A percentile compares a stretch with the other conserved stretches of the same genome.
Evolutionary conservation across 441 rosid species (phyloP).

Genomic region (Gossypium davidsonii): DNA sequence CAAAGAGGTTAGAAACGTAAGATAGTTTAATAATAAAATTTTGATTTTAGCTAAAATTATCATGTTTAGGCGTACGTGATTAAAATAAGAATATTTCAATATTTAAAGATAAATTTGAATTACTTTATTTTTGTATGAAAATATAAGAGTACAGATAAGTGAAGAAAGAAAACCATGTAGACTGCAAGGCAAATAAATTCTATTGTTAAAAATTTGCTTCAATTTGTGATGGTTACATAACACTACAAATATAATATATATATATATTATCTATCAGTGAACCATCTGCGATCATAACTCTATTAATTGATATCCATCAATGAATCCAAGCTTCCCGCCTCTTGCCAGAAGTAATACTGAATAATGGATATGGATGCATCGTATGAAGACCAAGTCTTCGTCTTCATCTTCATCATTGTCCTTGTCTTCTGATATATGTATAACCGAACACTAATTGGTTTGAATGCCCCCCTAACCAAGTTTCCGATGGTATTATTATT

Average conservation of each 20-base stretch:
- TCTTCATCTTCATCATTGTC: background rate
- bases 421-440: constrained; percentile 8
- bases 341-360: constrained; percentile 9
- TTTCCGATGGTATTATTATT: constrained; percentile 28
- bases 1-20: too few relatives aligned
- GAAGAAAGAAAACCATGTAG: background rate
- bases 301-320: background rate
- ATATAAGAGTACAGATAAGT: too few relatives aligned
- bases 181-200: background rate
- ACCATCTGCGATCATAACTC: too few relatives aligned
- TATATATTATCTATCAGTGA: too few relatives aligned
- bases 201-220: background rate
- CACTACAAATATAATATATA: background rate
- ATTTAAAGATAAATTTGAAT: too few relatives aligned
- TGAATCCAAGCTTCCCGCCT: constrained; percentile 14
- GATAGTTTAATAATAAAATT: too few relatives aligned
- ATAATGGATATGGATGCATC: too few relatives aligned
- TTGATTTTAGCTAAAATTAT: too few relatives aligned
- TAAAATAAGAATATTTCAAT: too few relatives aligned
- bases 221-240: background rate
- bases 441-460: constrained; percentile 6
- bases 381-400: too few relatives aligned
- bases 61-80: too few relatives aligned
- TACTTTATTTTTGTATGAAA: too few relatives aligned
- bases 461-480: background rate